Evolutionary conservation across 2,329 filamentous ascomycete genomes (phyloP).

Genomic region (Aschersonia sp.): DNA sequence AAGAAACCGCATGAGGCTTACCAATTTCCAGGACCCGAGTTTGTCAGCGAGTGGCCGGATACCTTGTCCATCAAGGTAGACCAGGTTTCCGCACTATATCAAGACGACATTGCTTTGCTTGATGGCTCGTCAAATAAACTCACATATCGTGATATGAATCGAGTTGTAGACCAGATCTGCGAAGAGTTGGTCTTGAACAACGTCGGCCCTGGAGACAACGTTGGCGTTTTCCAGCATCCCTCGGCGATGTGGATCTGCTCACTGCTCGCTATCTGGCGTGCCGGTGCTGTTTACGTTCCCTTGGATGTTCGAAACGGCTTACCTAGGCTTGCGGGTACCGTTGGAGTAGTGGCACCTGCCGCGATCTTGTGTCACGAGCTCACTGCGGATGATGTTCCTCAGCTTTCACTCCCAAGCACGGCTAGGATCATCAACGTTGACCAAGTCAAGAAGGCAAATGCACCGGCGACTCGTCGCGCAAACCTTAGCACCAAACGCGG

Average conservation of each 20-base stretch:
- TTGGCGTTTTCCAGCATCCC: conserved; percentile 19
- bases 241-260: conserved; percentile 17
- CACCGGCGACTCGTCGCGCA: not conserved
- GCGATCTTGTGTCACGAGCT: not conserved
- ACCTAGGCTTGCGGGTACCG: not conserved
- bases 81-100: not conserved
- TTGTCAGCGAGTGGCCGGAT: not conserved
- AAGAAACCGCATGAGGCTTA: no score
- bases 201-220: not conserved
- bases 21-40: not conserved
- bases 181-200: not conserved
- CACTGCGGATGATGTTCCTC: not conserved
- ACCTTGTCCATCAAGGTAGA: not conserved
- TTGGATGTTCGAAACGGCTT: conserved; percentile 17
- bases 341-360: not conserved
- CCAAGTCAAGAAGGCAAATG: not conserved
- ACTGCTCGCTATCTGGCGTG: conserved; percentile 23
- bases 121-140: not conserved
- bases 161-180: not conserved
- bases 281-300: conserved; percentile 24
- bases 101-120: not conserved
- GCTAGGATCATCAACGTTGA: not conserved
- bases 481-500: not conserved
- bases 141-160: not conserved
- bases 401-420: not conserved